Evolutionary conservation across 768 basidiomycete species (phyloP), one percentile per base, ranked within the genome.

Genomic region (Suillus clintonianus): DNA sequence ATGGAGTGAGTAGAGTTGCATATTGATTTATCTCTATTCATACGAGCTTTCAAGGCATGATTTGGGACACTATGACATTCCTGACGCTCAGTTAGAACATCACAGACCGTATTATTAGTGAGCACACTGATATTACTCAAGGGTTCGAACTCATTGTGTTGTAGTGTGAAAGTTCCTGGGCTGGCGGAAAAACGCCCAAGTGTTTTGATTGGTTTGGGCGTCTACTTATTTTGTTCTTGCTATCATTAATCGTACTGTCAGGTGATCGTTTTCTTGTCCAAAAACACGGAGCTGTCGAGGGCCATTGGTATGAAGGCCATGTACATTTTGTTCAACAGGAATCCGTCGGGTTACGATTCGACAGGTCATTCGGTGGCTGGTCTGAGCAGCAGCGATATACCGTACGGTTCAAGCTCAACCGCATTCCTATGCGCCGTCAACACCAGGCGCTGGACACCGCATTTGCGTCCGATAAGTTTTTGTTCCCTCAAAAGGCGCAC

Each of bases 171-270:
- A 37, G 85, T 89, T 10, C 78, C 83, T 37, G 86, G 86, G 6
- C 75, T 88, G 1, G 85, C 83, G 2, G 85, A 88, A 72, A 83
- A 83, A 56, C 78, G 86, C 4, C 87, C 86, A 0, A 85, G 83
- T 24, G 84, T 88, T 17, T 77, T 87, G 19, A 79, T 86, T 19
- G 87, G 86, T 58, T 78, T 83, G 70, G 80, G 69, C 62, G 80
- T 81, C 59, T 76, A 76, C 62, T 64, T 70, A 64, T 60, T 55
- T 62, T 15, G 66, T 67, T 56, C 37, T 27, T 22, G 19, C 30
- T 24, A 9, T 62, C 9, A 62, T 42, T 41, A 30, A 37, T 11
- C 9, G 5, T 41, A 22, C 19, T 61, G 22, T 43, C 59, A 74
- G 77, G 77, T 9, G 77, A 78, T 62, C 63, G 59, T 0, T 74